Evolutionary conservation across 31 red algal genomes (phyloP), one percentile per base, ranked within the genome.

Genomic region (Asparagopsis taxiformis): DNA sequence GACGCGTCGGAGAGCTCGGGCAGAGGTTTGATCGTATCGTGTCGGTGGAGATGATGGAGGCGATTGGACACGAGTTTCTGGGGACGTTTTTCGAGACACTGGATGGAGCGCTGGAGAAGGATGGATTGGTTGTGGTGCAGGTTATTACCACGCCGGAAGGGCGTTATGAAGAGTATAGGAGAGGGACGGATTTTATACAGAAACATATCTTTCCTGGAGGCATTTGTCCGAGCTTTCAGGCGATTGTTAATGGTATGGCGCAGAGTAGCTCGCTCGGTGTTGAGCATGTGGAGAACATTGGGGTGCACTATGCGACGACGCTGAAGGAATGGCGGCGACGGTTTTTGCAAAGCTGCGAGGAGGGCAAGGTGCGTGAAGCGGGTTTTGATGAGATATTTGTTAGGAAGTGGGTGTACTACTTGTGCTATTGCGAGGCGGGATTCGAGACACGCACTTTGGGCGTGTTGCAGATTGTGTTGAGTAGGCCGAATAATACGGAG

Each of bases 151-250:
- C 83, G 58, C 95, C 95, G 29, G 95, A 98, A 62, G 72, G 51
- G 61, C 90, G 95, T 39, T 98, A 94, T 55, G 80, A 91, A 16
- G 49, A 51, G 55, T 94, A 94, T 64, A 65, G 87, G 31, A 53
- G 2, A 49, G 57, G 50, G 2, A 38, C 73, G 44, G 95, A 98
- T 43, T 98, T 98, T 51, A 94, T 98, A 54, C 85, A 87, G 39
- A 94, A 88, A 71, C 75, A 98, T 68, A 91, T 98, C 10, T 98
- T 98, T 71, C 95, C 95, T 0, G 95, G 95, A n/a, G 77, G 91
- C 31, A 62, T 92, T 34, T 94, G 90, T 70, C 90, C 91, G 30
- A 83, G 74, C 41, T 59, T 98, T n/a, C 70, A 77, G 52, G 85
- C 87, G 16, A 51, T 98, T 29, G 65, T 82, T 31, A 29, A 19